phyloP scores from a whole-genome alignment of 2,329 filamentous ascomycete genomes.

The Akanthomyces uredinophilus region DNA sequence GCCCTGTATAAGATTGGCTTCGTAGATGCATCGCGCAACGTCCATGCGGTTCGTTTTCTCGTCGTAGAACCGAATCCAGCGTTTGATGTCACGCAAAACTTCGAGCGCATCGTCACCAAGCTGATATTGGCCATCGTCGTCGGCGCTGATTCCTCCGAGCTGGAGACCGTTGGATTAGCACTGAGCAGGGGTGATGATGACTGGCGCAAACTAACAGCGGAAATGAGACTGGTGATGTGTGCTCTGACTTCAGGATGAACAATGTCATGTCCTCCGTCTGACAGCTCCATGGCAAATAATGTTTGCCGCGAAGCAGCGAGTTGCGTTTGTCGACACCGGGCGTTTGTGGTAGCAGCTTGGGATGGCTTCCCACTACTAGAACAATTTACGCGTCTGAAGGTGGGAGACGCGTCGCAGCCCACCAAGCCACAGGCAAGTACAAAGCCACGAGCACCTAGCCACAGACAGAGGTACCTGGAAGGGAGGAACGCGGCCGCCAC shows the following conservation, averaged over 20 bases:
- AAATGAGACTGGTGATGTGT: constrained; percentile 88
- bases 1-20: constrained; percentile 85
- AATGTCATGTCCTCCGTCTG: constrained; percentile 49
- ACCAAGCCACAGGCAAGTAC: background rate
- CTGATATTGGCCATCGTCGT: constrained; percentile 76
- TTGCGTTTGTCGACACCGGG: background rate
- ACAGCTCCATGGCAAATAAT: constrained; percentile 45
- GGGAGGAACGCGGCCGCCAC: background rate
- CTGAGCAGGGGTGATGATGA: background rate
- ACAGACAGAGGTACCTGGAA: too few relatives aligned
- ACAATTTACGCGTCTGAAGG: constrained; percentile 19
- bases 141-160: constrained; percentile 78
- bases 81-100: constrained; percentile 86
- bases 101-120: constrained; percentile 91
- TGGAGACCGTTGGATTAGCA: constrained; percentile 32
- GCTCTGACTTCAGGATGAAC: constrained; percentile 91
- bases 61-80: constrained; percentile 93
- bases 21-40: constrained; percentile 85
- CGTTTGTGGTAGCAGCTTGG: constrained; percentile 8
- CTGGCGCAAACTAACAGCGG: constrained; percentile 61
- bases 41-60: constrained; percentile 91
- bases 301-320: background rate
- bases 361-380: background rate
- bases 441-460: too few relatives aligned
- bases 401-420: constrained; percentile 13